Evolutionary conservation across 805 yeast genomes (phyloP), one percentile per base, ranked within the genome.

Genomic region (Saturnispora mendoncae): DNA sequence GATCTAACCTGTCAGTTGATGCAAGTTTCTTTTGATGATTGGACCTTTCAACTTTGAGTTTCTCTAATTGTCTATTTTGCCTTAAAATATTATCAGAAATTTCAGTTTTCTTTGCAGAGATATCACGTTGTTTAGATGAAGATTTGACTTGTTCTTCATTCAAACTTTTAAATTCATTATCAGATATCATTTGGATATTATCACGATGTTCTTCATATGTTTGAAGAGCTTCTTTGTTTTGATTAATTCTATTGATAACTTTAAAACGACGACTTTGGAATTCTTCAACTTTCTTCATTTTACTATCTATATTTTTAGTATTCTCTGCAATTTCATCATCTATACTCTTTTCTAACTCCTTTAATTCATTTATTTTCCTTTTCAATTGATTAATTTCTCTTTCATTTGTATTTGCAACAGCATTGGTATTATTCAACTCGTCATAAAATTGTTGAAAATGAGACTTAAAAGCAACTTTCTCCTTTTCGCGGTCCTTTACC

Each of bases 1-100:
- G 51, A 13, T 63, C 64, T 3, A 80, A 53, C 50, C 71, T 70
- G 54, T 81, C 88, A 12, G 64, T 68, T 7, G 74, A 65, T 23
- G 57, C 57, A 26, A 69, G 54, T 18, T 39, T 52, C 13, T 31
- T 38, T 31, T 52, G 43, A 15, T 41, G 36, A 4, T 37, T 39
- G n/a, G 44, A 44, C 32, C 56, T 45, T 27, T 36, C 31, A 3
- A 20, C n/a, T n/a, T 33, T 28, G 18, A 12, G 12, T 15, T 26
- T 39, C 14, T 39, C 21, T n/a, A 33, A 25, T 15, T 17, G 29
- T 20, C 33, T 33, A 9, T 23, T 39, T n/a, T 18, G 15, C n/a
- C 29, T 27, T 9, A 7, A 18, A 13, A 27, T 17, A 19, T 33
- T 33, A 21, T 26, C 33, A 15, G 33, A 14, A 4, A 19, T 20